phyloP scores from a whole-genome alignment of 495 filamentous ascomycete species.

The Xylaria scruposa region DNA sequence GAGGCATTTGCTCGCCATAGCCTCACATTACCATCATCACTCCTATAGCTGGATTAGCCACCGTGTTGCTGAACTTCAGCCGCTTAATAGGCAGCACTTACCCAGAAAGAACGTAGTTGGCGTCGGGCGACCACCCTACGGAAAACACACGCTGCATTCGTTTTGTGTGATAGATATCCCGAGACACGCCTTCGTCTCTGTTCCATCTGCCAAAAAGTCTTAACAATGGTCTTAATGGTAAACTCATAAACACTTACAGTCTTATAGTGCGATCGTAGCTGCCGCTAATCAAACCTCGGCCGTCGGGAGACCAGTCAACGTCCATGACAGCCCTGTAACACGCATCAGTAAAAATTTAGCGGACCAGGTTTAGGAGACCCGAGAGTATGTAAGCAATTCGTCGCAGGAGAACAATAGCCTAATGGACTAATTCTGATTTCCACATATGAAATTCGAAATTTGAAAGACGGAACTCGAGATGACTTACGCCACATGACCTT shows the following conservation, averaged over 20 bases:
- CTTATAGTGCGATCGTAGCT: constrained; percentile 75
- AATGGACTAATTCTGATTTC: neutral
- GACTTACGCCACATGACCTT: constrained; percentile 80
- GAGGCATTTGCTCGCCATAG: constrained; percentile 93
- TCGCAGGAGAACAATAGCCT: neutral
- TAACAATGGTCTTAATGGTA: constrained; percentile 60
- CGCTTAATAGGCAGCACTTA: neutral
- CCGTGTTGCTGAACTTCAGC: no score
- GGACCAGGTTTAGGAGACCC: neutral
- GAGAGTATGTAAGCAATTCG: no score
- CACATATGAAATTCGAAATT: neutral
- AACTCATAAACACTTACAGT: constrained; percentile 64
- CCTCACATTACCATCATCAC: constrained; percentile 87
- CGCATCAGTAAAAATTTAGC: neutral
- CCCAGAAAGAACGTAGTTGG: constrained; percentile 72
- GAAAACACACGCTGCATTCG: constrained; percentile 98
- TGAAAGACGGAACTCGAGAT: neutral
- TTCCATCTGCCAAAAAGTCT: constrained; percentile 59
- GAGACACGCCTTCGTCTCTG: constrained; percentile 77
- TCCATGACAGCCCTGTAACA: constrained; percentile 79
- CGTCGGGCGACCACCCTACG: constrained; percentile 82
- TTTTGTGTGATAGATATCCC: constrained; percentile 97
- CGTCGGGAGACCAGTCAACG: constrained; percentile 92
- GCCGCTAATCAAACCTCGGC: constrained; percentile 89
- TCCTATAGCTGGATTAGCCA: constrained; percentile 57